Conservation (phyloP, 1,139 yeast genomes). For the Saccharomyces hybrid region DNA sequence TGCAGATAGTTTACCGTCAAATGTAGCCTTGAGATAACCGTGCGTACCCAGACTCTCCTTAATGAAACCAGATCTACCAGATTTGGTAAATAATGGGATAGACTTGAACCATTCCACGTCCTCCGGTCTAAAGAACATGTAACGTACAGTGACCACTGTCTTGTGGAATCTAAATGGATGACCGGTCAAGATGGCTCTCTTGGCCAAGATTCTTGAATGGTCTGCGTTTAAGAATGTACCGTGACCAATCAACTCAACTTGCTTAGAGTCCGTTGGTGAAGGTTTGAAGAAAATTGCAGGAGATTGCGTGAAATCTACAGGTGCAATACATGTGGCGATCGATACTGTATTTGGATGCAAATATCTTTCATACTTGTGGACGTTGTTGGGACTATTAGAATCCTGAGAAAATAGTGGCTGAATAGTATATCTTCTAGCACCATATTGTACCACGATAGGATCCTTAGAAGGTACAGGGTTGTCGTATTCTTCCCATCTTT, state of each 20-base stretch:
- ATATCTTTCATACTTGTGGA: conserved; percentile 78
- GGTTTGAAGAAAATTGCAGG: conserved; percentile 66
- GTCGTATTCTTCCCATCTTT: conserved; percentile 83
- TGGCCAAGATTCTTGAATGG: conserved; percentile 75
- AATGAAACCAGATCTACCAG: conserved; percentile 89
- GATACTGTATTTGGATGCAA: conserved; percentile 70
- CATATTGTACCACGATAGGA: conserved; percentile 78
- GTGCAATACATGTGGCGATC: conserved; percentile 84
- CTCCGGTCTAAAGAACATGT: conserved; percentile 92
- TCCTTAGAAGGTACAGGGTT: conserved; percentile 79
- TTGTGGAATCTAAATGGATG: conserved; percentile 94
- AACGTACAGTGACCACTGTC: conserved; percentile 82
- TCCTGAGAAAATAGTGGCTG: conserved; percentile 80
- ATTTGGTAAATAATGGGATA: conserved; percentile 84
- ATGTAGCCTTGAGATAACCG: conserved; percentile 94
- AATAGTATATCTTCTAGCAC: conserved; percentile 80
- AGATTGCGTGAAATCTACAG: conserved; percentile 75
- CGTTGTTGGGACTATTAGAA: conserved; percentile 71
- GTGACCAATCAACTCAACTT: conserved; percentile 70
- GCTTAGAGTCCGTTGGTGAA: conserved; percentile 35
- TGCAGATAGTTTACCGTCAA: conserved; percentile 83
- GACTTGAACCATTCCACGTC: conserved; percentile 89
- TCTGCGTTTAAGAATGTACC: conserved; percentile 89
- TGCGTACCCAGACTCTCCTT: conserved; percentile 96
- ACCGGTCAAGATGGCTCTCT: conserved; percentile 86